Base-by-base conservation (phyloP, 495 filamentous ascomycete genomes). In the Xylaria intraflava region DNA sequence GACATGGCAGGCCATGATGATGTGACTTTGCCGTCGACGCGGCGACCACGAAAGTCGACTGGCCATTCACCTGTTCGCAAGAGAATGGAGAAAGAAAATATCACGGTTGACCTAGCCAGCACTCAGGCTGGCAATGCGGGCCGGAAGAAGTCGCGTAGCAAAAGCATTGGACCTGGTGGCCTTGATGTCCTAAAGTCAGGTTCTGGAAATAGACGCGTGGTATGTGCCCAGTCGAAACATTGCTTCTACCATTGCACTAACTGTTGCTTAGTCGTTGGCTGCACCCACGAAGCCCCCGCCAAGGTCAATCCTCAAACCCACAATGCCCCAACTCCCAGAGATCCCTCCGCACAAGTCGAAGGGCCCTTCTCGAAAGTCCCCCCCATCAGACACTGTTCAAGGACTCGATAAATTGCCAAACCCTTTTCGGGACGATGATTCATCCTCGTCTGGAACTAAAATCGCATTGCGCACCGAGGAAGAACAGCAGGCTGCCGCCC, bases 101-200 rank as follows among this genome's bases (percentile, higher is more conserved):
- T 79, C 57, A 88, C 82, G 8, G 66, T 81, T 31, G 84, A 88
- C 56, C 61, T 84, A 39, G 65, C 64, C 55, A 58, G 62, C 65
- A 56, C 68, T 56, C 56, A 70, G 68, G 49, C 75, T 64, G 59
- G 66, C 63, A 54, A 66, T 60, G 61, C 58, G 44, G 58, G 68
- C 8, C 76, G 74, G 44, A 89, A 85, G 69, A 95, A 94, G 70
- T 88, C 84, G 30, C 82, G 93, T 46, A 96, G 93, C 68, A 96
- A 96, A 70, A 96, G 90, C 66, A 81, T 98, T 55, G 93, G 93
- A 1, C 92, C 92, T 20, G 93, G 90, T 19, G 89, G 92, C 46
- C 70, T 96, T 29, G 90, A 90, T 73, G 83, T 82, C 47, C 75
- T 95, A 38, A 88, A 89, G 66, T 77, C 84, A 55, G 83, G 81